Conservation (phyloP, 2,329 filamentous ascomycete species). For the Colletotrichum lini region DNA sequence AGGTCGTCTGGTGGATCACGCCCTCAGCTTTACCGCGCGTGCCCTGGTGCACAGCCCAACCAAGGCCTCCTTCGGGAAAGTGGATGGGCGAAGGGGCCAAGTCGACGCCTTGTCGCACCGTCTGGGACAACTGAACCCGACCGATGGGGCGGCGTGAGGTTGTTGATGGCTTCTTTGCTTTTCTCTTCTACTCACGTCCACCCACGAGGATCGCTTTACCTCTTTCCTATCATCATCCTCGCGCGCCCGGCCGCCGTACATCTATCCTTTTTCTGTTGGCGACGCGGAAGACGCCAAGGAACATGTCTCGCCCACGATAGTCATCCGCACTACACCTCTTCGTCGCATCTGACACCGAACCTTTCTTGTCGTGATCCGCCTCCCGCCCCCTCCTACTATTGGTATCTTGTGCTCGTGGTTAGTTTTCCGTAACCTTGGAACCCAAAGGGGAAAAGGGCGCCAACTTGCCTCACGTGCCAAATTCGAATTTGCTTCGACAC, state of each 20-base stretch:
- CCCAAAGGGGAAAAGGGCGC: not conserved
- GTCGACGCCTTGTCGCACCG: constrained; percentile 19
- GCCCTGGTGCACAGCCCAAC: constrained; percentile 35
- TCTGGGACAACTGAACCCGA: constrained; percentile 8
- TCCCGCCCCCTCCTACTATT: constrained; percentile 11
- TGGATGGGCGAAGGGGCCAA: constrained; percentile 2
- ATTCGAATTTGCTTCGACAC: not conserved
- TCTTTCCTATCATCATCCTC: not conserved
- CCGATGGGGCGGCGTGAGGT: not conserved
- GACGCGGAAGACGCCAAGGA: constrained; percentile 28
- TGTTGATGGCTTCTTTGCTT: constrained; percentile 16
- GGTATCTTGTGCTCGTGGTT: constrained; percentile 4
- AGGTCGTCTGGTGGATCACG: constrained; percentile 32
- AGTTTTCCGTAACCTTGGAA: constrained; percentile 15
- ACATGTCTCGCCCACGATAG: constrained; percentile 39
- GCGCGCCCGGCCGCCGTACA: not conserved
- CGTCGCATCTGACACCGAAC: constrained; percentile 38
- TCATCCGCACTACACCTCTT: constrained; percentile 34
- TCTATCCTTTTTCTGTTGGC: not conserved
- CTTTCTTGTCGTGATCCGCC: constrained; percentile 24
- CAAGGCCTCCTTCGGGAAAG: constrained; percentile 8
- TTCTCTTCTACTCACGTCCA: not conserved
- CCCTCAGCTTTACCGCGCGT: constrained; percentile 36
- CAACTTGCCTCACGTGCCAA: constrained; percentile 28
- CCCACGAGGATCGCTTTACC: too few relatives aligned